Conservation (phyloP, 441 rosid genomes). For the Aquilaria agallochum region DNA sequence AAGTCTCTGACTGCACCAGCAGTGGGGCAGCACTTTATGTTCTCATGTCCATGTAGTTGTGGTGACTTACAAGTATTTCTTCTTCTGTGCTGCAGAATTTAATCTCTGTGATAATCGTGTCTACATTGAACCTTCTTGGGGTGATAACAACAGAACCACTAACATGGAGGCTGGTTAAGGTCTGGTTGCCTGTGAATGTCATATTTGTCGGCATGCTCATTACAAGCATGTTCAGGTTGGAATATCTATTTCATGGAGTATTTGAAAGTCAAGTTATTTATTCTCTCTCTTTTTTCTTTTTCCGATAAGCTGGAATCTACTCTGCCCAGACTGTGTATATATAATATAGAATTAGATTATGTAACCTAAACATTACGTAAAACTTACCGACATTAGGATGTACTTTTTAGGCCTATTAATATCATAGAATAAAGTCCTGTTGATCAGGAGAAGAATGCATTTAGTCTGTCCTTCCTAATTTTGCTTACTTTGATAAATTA, state of each 20-base stretch:
- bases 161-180: slow-evolving; percentile 77
- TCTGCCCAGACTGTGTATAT: too few species aligned
- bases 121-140: slow-evolving; percentile 59
- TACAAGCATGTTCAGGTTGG: slow-evolving; percentile 99
- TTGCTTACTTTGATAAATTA: too few species aligned
- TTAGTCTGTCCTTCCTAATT: too few species aligned
- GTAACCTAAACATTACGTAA: too few species aligned
- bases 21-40: background rate
- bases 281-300: too few species aligned
- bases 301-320: too few species aligned
- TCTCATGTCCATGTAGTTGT: background rate
- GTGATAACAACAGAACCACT: slow-evolving; percentile 83
- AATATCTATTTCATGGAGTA: background rate
- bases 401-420: too few species aligned
- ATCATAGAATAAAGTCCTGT: too few species aligned
- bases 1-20: background rate
- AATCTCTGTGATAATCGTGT: slow-evolving; percentile 81
- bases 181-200: slow-evolving; percentile 95
- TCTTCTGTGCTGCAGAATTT: slow-evolving; percentile 65
- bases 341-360: too few species aligned
- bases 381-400: too few species aligned
- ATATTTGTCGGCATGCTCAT: slow-evolving; percentile 98
- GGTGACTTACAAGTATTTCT: slow-evolving; percentile 12
- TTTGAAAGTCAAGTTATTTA: too few species aligned
- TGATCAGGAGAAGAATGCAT: too few species aligned